A percentile compares a stretch with the other conserved stretches of the same genome.
Conservation (phyloP, 768 basidiomycete species). For the Pholiota microspora region DNA sequence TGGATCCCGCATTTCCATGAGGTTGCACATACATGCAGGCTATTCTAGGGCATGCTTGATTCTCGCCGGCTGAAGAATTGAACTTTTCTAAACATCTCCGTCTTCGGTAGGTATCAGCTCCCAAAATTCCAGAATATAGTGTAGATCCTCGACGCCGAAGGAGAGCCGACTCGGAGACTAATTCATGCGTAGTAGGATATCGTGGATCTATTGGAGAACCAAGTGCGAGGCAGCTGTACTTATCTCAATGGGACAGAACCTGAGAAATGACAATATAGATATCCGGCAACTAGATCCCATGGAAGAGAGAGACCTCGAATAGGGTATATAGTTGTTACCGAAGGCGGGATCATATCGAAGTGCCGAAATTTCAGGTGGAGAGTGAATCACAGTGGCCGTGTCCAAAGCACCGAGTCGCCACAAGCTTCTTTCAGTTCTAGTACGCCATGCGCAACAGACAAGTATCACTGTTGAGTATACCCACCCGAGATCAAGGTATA, state of each 20-base stretch:
- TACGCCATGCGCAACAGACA: background rate
- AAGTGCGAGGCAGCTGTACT: background rate
- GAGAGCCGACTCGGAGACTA: too few species aligned
- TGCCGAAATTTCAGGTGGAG: background rate
- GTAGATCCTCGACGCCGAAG: background rate
- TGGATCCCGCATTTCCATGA: background rate
- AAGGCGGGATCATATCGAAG: background rate
- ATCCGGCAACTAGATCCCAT: background rate
- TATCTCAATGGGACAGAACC: background rate
- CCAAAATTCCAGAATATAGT: too few species aligned
- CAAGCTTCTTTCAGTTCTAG: background rate
- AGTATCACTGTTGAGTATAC: background rate
- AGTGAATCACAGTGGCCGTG: background rate
- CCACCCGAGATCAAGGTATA: too few species aligned
- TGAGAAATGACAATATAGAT: background rate
- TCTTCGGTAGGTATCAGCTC: too few species aligned
- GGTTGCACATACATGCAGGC: background rate
- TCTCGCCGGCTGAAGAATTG: background rate
- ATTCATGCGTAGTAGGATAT: too few species aligned
- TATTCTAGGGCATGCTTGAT: background rate
- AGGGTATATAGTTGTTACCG: background rate
- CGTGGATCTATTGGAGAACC: too few species aligned
- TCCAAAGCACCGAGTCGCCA: constrained; percentile 6
- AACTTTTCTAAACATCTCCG: too few species aligned
- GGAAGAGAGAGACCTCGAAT: background rate